Evolutionary conservation across 73 alveolate genomes (phyloP).

Genomic region (Halteria grandinella): DNA sequence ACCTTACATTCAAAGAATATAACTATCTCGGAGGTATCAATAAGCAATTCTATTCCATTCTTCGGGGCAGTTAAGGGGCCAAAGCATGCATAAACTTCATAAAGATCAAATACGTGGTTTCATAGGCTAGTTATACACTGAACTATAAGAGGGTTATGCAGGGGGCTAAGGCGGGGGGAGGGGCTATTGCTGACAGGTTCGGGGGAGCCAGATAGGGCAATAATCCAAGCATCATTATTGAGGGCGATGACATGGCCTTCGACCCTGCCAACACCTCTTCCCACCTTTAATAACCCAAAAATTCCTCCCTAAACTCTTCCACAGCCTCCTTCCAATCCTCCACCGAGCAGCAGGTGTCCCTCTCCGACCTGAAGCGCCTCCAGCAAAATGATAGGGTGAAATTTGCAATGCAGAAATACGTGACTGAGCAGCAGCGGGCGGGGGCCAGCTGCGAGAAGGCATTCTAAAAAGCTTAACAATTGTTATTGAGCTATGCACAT

Average conservation of each 20-base stretch:
- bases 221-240: background rate
- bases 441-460: background rate
- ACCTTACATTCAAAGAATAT: constrained; percentile 18
- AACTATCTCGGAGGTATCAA: constrained; percentile 14
- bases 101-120: constrained; percentile 6
- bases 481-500: constrained; percentile 22
- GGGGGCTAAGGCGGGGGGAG: constrained; percentile 25
- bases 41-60: constrained; percentile 6
- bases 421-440: constrained; percentile 9
- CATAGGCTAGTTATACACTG: constrained; percentile 14
- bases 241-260: background rate
- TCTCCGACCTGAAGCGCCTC: background rate
- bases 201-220: background rate
- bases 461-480: constrained; percentile 2
- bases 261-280: background rate
- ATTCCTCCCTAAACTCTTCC: background rate
- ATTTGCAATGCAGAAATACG: constrained; percentile 6
- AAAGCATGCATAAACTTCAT: constrained; percentile 34
- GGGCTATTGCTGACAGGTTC: background rate
- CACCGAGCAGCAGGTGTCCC: constrained; percentile 9
- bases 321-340: background rate
- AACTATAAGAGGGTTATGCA: background rate
- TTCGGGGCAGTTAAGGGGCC: constrained; percentile 36
- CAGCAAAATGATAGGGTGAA: constrained; percentile 7
- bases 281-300: background rate